phyloP scores from a whole-genome alignment of 2,329 filamentous ascomycete genomes.

The Acephala macrosclerotiorum region DNA sequence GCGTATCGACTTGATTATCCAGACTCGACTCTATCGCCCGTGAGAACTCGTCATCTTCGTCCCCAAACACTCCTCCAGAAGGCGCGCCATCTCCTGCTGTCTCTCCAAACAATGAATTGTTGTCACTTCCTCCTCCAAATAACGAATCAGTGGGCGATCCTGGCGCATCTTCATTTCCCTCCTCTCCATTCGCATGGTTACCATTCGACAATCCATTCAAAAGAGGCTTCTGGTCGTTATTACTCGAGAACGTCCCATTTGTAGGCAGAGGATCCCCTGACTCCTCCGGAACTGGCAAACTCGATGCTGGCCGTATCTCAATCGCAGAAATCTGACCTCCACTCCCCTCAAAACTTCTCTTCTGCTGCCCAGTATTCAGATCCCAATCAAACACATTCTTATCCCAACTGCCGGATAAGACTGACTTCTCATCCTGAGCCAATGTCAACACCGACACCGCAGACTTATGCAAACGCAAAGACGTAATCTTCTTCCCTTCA shows the following conservation, averaged over 20 bases:
- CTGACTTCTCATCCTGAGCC: slow-evolving; percentile 82
- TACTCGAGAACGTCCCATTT: slow-evolving; percentile 79
- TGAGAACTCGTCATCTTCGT: slow-evolving; percentile 86
- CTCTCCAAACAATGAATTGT: slow-evolving; percentile 89
- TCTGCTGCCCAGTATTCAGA: slow-evolving; percentile 81
- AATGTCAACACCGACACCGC: slow-evolving; percentile 89
- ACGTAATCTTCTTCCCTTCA: slow-evolving; percentile 87
- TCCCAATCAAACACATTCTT: slow-evolving; percentile 96
- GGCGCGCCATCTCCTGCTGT: slow-evolving; percentile 61
- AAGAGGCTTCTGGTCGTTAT: slow-evolving; percentile 67
- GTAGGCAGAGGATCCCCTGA: slow-evolving; percentile 63
- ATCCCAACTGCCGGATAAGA: slow-evolving; percentile 96
- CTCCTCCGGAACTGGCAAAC: slow-evolving; percentile 77
- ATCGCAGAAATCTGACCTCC: slow-evolving; percentile 88
- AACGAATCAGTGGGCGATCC: slow-evolving; percentile 73
- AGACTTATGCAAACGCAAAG: slow-evolving; percentile 83
- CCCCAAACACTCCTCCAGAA: slow-evolving; percentile 71
- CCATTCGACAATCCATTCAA: slow-evolving; percentile 58
- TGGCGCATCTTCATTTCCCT: slow-evolving; percentile 62
- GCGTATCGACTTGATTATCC: slow-evolving; percentile 38
- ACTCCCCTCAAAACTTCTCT: slow-evolving; percentile 77
- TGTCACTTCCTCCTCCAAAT: slow-evolving; percentile 77
- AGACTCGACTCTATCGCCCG: slow-evolving; percentile 67
- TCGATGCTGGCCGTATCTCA: slow-evolving; percentile 81
- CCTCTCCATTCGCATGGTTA: slow-evolving; percentile 50